A percentile compares a stretch with the other conserved stretches of the same genome.
Evolutionary conservation across 805 yeast species (phyloP).

Genomic region (Saccharomyces jurei): DNA sequence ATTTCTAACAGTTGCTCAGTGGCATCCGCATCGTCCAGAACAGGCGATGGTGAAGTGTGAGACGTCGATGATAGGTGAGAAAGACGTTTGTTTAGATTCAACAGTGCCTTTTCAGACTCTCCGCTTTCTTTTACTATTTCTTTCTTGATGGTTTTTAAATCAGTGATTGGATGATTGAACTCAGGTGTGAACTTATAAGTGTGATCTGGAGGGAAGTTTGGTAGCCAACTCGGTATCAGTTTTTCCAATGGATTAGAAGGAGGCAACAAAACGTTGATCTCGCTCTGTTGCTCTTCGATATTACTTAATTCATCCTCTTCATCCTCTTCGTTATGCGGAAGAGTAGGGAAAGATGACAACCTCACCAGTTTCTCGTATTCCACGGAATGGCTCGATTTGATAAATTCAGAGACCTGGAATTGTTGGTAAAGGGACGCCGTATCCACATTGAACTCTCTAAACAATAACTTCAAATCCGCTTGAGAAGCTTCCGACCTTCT

Average conservation of each 20-base stretch:
- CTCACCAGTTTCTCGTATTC: not conserved
- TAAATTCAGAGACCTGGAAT: conserved; percentile 18
- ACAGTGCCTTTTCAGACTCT: conserved; percentile 69
- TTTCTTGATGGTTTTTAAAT: conserved; percentile 63
- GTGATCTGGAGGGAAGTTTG: conserved; percentile 88
- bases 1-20: not conserved
- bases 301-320: conserved; percentile 9
- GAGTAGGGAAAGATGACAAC: not conserved
- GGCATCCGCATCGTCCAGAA: not conserved
- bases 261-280: conserved; percentile 48
- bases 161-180: conserved; percentile 53
- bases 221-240: conserved; percentile 69
- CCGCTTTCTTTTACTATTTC: conserved; percentile 74
- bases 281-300: conserved; percentile 4
- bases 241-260: conserved; percentile 34
- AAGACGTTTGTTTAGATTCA: conserved; percentile 10
- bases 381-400: conserved; percentile 7
- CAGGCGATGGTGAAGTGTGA: not conserved
- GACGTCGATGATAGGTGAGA: not conserved
- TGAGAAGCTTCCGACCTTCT: conserved; percentile 49
- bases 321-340: conserved; percentile 4
- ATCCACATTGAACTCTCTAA: conserved; percentile 37
- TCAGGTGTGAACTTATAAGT: conserved; percentile 76
- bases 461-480: conserved; percentile 41
- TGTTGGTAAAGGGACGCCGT: conserved; percentile 36